A percentile compares a stretch with the other conserved stretches of the same genome.
phyloP scores from a whole-genome alignment of 2,329 filamentous ascomycete genomes.

The Colletotrichum trifolii region DNA sequence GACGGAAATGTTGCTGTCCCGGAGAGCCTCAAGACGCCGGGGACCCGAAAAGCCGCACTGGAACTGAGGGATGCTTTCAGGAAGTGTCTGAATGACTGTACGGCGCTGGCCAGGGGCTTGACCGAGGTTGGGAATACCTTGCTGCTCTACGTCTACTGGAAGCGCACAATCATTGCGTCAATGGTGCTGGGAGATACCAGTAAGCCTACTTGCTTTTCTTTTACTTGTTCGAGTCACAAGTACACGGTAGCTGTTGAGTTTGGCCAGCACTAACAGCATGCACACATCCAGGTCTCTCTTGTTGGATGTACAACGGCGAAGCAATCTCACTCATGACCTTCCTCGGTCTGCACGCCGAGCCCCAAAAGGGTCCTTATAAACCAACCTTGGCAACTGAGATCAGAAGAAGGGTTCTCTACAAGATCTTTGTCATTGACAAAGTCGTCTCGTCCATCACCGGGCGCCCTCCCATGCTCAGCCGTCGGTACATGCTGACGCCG shows the following conservation, averaged over 20 bases:
- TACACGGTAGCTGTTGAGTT: not conserved
- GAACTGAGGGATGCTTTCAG: slow-evolving; percentile 41
- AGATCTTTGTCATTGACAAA: slow-evolving; percentile 60
- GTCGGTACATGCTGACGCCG: slow-evolving; percentile 65
- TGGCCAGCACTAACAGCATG: no score
- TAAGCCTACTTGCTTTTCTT: slow-evolving; percentile 39
- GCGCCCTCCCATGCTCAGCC: slow-evolving; percentile 62
- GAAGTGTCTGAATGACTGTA: slow-evolving; percentile 47
- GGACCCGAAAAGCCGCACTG: not conserved
- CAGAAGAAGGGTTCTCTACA: slow-evolving; percentile 47
- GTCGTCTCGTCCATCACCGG: slow-evolving; percentile 63
- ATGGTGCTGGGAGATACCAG: slow-evolving; percentile 53
- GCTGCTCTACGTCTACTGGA: slow-evolving; percentile 50
- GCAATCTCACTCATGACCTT: slow-evolving; percentile 50
- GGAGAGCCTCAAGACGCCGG: slow-evolving; percentile 32
- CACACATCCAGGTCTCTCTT: slow-evolving; percentile 44
- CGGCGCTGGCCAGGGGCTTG: slow-evolving; percentile 44
- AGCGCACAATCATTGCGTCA: slow-evolving; percentile 49
- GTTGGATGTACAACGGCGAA: slow-evolving; percentile 52
- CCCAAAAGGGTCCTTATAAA: slow-evolving; percentile 41
- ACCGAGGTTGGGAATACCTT: slow-evolving; percentile 47
- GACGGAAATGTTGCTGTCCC: slow-evolving; percentile 8
- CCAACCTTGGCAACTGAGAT: slow-evolving; percentile 50
- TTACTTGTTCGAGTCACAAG: not conserved
- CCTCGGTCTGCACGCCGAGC: slow-evolving; percentile 47